Base-by-base conservation (phyloP, 148 eudicot species). In the Bassia scoparia region DNA sequence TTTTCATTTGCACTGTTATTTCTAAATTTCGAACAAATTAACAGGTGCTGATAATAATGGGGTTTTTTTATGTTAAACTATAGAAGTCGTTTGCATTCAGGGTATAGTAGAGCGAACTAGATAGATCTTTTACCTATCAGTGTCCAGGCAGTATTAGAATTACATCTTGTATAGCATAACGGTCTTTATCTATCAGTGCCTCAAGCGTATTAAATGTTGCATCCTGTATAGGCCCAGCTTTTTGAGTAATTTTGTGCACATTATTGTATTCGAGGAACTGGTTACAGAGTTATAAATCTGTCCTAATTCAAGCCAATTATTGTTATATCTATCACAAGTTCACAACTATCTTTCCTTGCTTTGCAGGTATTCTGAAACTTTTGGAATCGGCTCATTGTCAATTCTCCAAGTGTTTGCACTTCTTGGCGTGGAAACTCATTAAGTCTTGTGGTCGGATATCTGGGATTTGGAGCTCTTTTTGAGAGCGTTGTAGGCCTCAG, bases 361-460 rank as follows among this genome's bases (percentile, higher is more conserved):
- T 33, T 34, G 41, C 72, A 81, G 84, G 61, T 69, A 73, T 69
- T 77, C 75, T 56, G 84, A 77, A 59, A 60, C 66, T 55, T 82
- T 74, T 77, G 87, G 85, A 55, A 67, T 84, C 31, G 49, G 71
- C 79, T 53, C 83, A 81, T 59, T 79, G 77, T 56, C 85, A 79
- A 69, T 82, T 53, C 74, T 81, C 43, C 85, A 79, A 34, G 71
- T 62, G 21, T 60, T 81, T 33, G 84, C 79, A 46, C 68, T 84
- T 54, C 77, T 81, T 55, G 81, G 83, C 48, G 79, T 84, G 84
- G 84, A 84, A 79, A 73, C 87, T 12, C 85, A 83, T 24, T 27
- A 26, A 79, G 81, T 62, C 81, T 79, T 64, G 71, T 76, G 87
- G 80, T 6, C 83, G 74, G 84, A 84, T 67, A 81, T 84, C 29